Conservation (phyloP, 2,329 filamentous ascomycete genomes). For the Fusarium avenaceum region DNA sequence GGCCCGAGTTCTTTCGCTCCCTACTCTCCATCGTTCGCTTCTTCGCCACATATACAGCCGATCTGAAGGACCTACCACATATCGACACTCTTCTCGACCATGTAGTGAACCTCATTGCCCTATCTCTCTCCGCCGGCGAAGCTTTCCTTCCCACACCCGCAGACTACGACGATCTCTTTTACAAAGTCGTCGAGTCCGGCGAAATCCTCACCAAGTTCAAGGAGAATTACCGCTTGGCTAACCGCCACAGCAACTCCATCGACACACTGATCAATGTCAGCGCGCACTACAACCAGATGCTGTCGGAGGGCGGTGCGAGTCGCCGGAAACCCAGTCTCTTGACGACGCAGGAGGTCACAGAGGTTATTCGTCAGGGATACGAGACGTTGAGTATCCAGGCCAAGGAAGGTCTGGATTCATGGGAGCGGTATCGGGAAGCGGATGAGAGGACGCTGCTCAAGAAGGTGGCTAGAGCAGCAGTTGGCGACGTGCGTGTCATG, state of each 20-base stretch:
- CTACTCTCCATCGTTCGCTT: constrained; percentile 91
- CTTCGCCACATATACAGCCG: constrained; percentile 85
- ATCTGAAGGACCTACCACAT: constrained; percentile 77
- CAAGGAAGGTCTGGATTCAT: constrained; percentile 86
- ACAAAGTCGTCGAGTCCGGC: constrained; percentile 95
- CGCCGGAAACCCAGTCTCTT: constrained; percentile 73
- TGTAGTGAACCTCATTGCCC: constrained; percentile 84
- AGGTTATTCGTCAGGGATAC: constrained; percentile 96
- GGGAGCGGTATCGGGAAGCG: constrained; percentile 88
- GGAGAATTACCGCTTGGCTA: constrained; percentile 75
- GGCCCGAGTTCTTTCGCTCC: constrained; percentile 94
- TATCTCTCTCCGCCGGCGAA: constrained; percentile 88
- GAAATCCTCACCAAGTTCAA: constrained; percentile 86
- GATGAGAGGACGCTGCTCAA: constrained; percentile 89
- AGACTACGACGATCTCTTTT: constrained; percentile 96
- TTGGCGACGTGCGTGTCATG: constrained; percentile 70
- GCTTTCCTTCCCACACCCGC: constrained; percentile 89
- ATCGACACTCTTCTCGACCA: constrained; percentile 81
- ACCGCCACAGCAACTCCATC: constrained; percentile 77
- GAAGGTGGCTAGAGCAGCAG: constrained; percentile 84
- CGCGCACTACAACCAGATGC: constrained; percentile 86
- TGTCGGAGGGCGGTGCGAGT: constrained; percentile 66
- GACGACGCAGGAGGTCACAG: constrained; percentile 85
- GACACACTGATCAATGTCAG: constrained; percentile 86
- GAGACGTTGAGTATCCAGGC: constrained; percentile 93